These are phyloP conservation scores for Yamadazyma trypodendri DNA, from an alignment of 1,139 yeast genomes.

Conservation along the genomic window DNA sequence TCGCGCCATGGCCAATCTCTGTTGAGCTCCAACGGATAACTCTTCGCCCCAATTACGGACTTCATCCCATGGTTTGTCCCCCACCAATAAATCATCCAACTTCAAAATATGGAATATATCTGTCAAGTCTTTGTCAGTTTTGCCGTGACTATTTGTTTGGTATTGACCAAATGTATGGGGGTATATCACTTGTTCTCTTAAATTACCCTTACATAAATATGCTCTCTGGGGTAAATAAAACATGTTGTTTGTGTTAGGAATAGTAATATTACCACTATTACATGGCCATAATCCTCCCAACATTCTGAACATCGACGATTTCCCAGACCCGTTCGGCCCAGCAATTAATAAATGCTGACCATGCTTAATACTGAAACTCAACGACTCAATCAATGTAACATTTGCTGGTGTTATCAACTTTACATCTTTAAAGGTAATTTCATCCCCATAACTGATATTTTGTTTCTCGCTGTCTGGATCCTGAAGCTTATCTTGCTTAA, in stretches of 20 bases:
- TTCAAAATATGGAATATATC: constrained; percentile 62
- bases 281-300: constrained; percentile 95
- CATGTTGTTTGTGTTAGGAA: constrained; percentile 69
- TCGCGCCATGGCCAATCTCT: constrained; percentile 90
- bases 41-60: constrained; percentile 87
- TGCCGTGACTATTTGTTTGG: constrained; percentile 35
- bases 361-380: constrained; percentile 69
- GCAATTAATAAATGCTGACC: constrained; percentile 88
- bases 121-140: constrained; percentile 61
- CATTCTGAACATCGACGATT: constrained; percentile 85
- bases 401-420: constrained; percentile 84
- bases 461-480: constrained; percentile 21
- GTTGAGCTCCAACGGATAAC: constrained; percentile 88
- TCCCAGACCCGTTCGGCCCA: constrained; percentile 96
- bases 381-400: constrained; percentile 64
- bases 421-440: constrained; percentile 68
- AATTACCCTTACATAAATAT: constrained; percentile 69
- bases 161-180: constrained; percentile 72
- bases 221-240: constrained; percentile 94
- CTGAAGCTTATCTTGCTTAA: constrained; percentile 29
- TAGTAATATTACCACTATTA: constrained; percentile 56
- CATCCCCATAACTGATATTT: constrained; percentile 46
- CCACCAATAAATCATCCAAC: constrained; percentile 51
- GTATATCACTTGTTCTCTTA: constrained; percentile 85
- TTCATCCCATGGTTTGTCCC: constrained; percentile 54